Evolutionary conservation across 108 stramenopile genomes (phyloP), one percentile per base, ranked within the genome.

Genomic region (Cylindrotheca closterium): DNA sequence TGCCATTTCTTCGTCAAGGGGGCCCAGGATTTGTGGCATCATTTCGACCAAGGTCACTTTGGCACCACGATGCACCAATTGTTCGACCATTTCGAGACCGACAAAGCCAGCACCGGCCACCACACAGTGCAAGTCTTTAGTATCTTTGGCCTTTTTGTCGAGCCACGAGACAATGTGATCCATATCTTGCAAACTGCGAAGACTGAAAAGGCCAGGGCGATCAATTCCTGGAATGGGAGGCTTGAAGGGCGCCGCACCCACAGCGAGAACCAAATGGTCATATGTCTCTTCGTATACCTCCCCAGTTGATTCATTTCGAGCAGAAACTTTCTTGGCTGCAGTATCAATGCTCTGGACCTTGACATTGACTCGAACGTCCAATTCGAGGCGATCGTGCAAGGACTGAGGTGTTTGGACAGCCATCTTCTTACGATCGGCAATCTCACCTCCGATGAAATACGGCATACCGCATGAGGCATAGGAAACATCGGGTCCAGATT

Each of bases 401-500:
- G 75, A 74, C 30, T 60, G 63, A 0, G 86, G 86, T 21, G 86
- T 87, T 65, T 87, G 86, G 22, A 87, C 86, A 21, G 86, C 73
- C 86, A 87, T 87, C 42, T 67, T 62, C 51, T 63, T 50, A 17
- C 85, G 79, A 60, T 86, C 82, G 3, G 70, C 68, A 21, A 86
- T 86, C 54, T 87, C 86, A 24, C 78, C 78, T 0, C 86, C 86
- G 55, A 87, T 83, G 50, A 76, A 87, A 55, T 87, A 87, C 0
- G 86, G 86, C 86, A 87, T 87, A 1, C 86, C 86, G 71, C 86
- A 87, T 22, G 68, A 70, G 24, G 86, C 86, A 59, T 78, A 87
- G 1, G 75, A 77, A 24, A 87, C 82, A 62, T 87, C 86, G 7
- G 86, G 86, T 17, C 79, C 77, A 8, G 65, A 68, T 46, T 85